These are phyloP conservation scores for Dictyostelium discoideum DNA, from an alignment of 78 protist species.

Conservation along the genomic window dicty_2.7 NC_007090.3:4153501-4154000, in stretches of 20 bases:
- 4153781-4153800: not conserved
- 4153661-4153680: not conserved
- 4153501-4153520: no score
- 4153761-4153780: not conserved
- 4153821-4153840: not conserved
- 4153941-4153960: not conserved
- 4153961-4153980: not conserved
- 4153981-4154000: conserved; percentile 10
- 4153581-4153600: no score
- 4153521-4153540: no score
- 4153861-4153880: not conserved
- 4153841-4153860: not conserved
- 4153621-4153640: not conserved
- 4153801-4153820: not conserved
- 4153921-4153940: not conserved
- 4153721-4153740: not conserved
- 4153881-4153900: not conserved
- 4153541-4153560: not conserved
- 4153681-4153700: not conserved
- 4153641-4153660: not conserved
- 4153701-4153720: not conserved
- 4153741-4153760: not conserved
- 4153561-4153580: not conserved
- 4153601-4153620: not conserved
- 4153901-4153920: not conserved